Conservation (phyloP, 2,329 filamentous ascomycete species). For the Pseudogymnoascus sp. region DNA sequence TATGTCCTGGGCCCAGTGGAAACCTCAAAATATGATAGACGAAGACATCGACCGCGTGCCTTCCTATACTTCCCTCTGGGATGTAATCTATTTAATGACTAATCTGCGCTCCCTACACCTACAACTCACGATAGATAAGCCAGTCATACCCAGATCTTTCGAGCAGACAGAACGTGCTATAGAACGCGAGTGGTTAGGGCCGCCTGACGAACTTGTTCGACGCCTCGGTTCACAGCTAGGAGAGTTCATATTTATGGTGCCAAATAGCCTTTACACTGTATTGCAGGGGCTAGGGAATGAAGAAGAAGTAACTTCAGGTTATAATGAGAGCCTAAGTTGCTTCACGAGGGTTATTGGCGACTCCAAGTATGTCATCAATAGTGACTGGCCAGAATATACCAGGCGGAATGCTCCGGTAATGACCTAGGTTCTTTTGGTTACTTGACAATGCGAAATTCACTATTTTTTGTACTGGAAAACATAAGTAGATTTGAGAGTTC, state of each 20-base stretch:
- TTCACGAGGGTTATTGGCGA: background rate
- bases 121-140: background rate
- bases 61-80: background rate
- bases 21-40: too few species aligned
- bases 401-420: too few species aligned
- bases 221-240: background rate
- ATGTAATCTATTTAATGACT: background rate
- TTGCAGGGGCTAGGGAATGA: background rate
- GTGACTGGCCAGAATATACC: background rate
- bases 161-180: background rate
- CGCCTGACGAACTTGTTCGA: background rate
- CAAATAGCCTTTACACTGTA: background rate
- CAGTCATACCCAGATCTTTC: background rate
- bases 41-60: background rate
- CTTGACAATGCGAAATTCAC: background rate
- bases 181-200: background rate
- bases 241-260: background rate
- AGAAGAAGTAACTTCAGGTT: background rate
- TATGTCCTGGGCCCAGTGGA: background rate
- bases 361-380: background rate
- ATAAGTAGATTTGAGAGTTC: background rate
- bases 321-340: background rate
- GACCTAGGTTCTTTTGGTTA: background rate
- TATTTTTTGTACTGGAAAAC: background rate
- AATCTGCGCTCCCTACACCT: background rate